phyloP scores from a whole-genome alignment of 2,329 filamentous ascomycete genomes.

The Fusarium xylarioides region DNA sequence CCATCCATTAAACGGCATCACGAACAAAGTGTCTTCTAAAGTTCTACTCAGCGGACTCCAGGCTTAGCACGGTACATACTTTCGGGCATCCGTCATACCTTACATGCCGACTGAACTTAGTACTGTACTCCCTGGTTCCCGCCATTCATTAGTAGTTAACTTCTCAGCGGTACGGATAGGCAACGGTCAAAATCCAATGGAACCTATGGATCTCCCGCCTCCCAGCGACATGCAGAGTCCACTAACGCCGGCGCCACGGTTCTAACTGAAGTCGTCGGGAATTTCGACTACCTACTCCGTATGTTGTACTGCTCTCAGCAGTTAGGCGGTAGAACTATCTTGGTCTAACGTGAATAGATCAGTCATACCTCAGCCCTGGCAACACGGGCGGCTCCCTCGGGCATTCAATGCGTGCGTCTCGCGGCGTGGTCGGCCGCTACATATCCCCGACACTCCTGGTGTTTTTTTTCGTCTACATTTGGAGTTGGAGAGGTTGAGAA shows the following conservation, averaged over 20 bases:
- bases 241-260: constrained; percentile 19
- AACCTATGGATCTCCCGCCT: background rate
- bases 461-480: background rate
- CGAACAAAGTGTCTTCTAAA: background rate
- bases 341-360: background rate
- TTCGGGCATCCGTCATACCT: background rate
- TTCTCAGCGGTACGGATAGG: constrained; percentile 12
- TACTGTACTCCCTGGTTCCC: background rate
- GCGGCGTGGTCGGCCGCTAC: constrained; percentile 24
- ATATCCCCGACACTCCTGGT: constrained; percentile 22
- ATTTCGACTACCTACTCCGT: background rate
- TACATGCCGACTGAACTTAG: background rate
- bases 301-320: background rate
- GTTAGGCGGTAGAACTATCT: background rate
- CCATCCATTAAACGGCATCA: background rate
- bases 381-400: constrained; percentile 29
- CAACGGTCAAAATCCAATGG: constrained; percentile 16
- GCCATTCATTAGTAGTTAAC: background rate
- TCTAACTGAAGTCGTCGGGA: constrained; percentile 3
- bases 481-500: constrained; percentile 2
- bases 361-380: constrained; percentile 28
- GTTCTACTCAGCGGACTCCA: background rate
- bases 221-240: constrained; percentile 5
- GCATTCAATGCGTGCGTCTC: constrained; percentile 14
- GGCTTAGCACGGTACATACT: background rate